Base-by-base conservation (phyloP, 345 rosid genomes). In the Cardamine resedifolia region DNA sequence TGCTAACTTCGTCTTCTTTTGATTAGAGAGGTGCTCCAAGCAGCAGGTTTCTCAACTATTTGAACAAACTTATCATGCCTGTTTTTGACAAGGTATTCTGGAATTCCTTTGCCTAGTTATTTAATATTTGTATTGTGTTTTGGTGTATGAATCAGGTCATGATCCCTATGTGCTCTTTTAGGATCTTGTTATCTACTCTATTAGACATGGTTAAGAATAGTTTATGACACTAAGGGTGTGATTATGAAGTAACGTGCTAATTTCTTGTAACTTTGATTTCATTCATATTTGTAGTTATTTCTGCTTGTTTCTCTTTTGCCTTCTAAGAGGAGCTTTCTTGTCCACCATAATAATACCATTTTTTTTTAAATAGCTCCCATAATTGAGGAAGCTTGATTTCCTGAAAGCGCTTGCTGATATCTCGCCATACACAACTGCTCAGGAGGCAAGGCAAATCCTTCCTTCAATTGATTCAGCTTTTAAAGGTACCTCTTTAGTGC, bases 381-480 rank as follows among this genome's bases (percentile, higher is more conserved):
- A 92, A 83, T 97, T 86, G 65, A 84, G 98, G 77, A 92, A 90
- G 77, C 95, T 96, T 56, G 99, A 96, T 85, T 79, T 96, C 81
- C 97, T 92, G 43, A 96, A 96, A 80, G 92, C 91, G 15, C 87
- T 96, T 45, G 96, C 98, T 58, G 99, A 96, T 78, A 87, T 85
- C 36, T 92, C 98, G 3, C 92, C 98, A 74, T 89, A 84, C 80
- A 85, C 97, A 24, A 80, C 85, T 15, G 92, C 99, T 16, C 98
- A 87, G 65, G 99, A 96, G 81, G 90, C 98, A 64, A 88, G 97
- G 34, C 98, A 96, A 82, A 81, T 85, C 70, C 95, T 96, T 81
- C 94, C 99, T 73, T 86, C 98, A 38, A 75, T 92, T 36, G 98
- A n/a, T 89, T 78, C 82, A 90, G 73, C 85, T 96, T 67, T 73